Percentiles rank a stretch among this genome's conserved stretches.
Evolutionary conservation across 1,139 yeast species (phyloP).

Genomic region (Yamadazyma diddensiae): DNA sequence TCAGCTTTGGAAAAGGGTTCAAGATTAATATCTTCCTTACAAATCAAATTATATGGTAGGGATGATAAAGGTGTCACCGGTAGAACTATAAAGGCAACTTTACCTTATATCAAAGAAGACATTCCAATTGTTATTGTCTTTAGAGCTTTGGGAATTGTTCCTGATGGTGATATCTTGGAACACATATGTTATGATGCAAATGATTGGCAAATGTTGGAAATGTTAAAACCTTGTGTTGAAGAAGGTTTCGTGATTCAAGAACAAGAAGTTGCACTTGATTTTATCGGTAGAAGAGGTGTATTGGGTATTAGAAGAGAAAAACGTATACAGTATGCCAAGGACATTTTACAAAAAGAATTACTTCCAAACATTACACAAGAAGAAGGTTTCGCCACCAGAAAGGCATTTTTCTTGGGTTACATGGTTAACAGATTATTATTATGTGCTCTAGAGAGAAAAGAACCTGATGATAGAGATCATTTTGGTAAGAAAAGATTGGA

Average conservation of each 20-base stretch:
- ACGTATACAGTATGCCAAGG: slow-evolving; percentile 97
- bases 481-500: slow-evolving; percentile 98
- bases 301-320: slow-evolving; percentile 95
- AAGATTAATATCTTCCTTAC: slow-evolving; percentile 88
- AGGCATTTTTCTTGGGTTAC: slow-evolving; percentile 95
- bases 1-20: slow-evolving; percentile 97
- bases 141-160: slow-evolving; percentile 97
- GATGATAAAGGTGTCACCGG: slow-evolving; percentile 71
- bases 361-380: slow-evolving; percentile 96
- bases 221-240: slow-evolving; percentile 98
- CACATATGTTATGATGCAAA: slow-evolving; percentile 97
- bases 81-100: slow-evolving; percentile 88
- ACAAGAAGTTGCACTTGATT: slow-evolving; percentile 95
- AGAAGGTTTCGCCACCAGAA: slow-evolving; percentile 95
- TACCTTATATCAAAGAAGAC: slow-evolving; percentile 95
- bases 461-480: slow-evolving; percentile 98
- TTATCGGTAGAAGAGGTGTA: slow-evolving; percentile 96
- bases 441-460: slow-evolving; percentile 95
- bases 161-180: slow-evolving; percentile 97
- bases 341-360: slow-evolving; percentile 91
- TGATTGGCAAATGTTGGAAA: slow-evolving; percentile 99
- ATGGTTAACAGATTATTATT: slow-evolving; percentile 93
- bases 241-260: slow-evolving; percentile 98
- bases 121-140: slow-evolving; percentile 95
- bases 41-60: slow-evolving; percentile 86